A percentile compares a stretch with the other conserved stretches of the same genome.
Conservation (phyloP, 2,329 filamentous ascomycete genomes). For the Paramyrothecium roridum region DNA sequence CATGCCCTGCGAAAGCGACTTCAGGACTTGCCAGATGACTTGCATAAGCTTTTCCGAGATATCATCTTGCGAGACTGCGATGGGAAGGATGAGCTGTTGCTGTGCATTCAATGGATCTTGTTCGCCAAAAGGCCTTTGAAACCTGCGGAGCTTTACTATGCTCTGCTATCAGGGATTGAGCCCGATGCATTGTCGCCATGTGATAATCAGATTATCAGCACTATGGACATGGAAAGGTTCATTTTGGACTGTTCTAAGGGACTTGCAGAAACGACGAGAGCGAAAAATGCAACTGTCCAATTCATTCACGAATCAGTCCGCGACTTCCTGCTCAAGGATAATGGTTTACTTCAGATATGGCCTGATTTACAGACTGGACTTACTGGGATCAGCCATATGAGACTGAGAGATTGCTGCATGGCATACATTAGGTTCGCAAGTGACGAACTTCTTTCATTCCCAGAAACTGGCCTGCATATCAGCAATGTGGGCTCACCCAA, state of each 20-base stretch:
- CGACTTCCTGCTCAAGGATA: slow-evolving; percentile 36
- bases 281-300: slow-evolving; percentile 26
- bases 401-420: not conserved
- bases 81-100: slow-evolving; percentile 29
- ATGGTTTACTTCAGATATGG: not conserved
- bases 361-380: not conserved
- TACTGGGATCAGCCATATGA: not conserved
- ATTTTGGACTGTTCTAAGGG: slow-evolving; percentile 39
- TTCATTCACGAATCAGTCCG: slow-evolving; percentile 46
- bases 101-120: slow-evolving; percentile 42
- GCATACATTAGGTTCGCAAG: not conserved
- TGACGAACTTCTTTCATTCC: too few species aligned
- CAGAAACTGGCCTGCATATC: not conserved
- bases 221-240: slow-evolving; percentile 11
- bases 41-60: slow-evolving; percentile 38
- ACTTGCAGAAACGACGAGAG: slow-evolving; percentile 32
- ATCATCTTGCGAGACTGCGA: slow-evolving; percentile 35
- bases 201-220: not conserved
- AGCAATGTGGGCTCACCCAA: not conserved
- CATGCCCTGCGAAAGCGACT: slow-evolving; percentile 22
- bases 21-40: slow-evolving; percentile 24
- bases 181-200: not conserved
- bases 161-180: not conserved
- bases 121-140: slow-evolving; percentile 33
- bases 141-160: slow-evolving; percentile 30